These are phyloP conservation scores for Grosmannia serpens DNA, from an alignment of 2,329 filamentous ascomycete genomes.

Conservation along the genomic window DNA sequence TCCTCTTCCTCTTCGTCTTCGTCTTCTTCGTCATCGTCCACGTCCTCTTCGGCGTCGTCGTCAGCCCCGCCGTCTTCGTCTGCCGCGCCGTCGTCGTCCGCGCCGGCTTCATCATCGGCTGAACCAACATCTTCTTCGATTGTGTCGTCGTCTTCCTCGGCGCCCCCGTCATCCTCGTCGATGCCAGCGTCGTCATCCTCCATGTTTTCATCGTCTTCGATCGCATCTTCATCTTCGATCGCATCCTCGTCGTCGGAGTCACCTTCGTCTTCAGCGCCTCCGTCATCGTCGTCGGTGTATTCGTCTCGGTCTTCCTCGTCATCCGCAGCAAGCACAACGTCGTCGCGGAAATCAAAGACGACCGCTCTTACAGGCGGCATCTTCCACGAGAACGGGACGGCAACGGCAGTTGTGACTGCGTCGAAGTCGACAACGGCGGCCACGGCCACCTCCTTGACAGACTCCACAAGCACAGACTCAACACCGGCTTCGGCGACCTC, in stretches of 20 bases:
- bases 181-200: conserved; percentile 9
- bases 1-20: background rate
- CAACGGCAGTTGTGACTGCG: conserved; percentile 6
- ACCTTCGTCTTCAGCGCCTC: background rate
- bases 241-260: conserved; percentile 16
- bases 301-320: conserved; percentile 17
- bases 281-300: conserved; percentile 7
- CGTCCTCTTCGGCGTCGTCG: conserved; percentile 5
- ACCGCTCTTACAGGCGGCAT: conserved; percentile 31
- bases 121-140: too few relatives aligned
- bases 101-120: conserved; percentile 13
- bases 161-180: conserved; percentile 18
- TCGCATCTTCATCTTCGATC: conserved; percentile 11
- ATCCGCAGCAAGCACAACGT: conserved; percentile 11
- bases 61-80: conserved; percentile 12
- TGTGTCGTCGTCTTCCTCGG: conserved; percentile 15
- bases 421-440: conserved; percentile 1
- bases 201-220: conserved; percentile 15
- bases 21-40: conserved; percentile 5
- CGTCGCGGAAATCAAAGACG: conserved; percentile 12
- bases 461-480: conserved; percentile 11
- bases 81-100: conserved; percentile 17
- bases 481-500: conserved; percentile 14
- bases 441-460: conserved; percentile 2
- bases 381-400: conserved; percentile 39